Evolutionary conservation across 306 rosid genomes (phyloP).

Genomic region (Abrus precatorius): DNA sequence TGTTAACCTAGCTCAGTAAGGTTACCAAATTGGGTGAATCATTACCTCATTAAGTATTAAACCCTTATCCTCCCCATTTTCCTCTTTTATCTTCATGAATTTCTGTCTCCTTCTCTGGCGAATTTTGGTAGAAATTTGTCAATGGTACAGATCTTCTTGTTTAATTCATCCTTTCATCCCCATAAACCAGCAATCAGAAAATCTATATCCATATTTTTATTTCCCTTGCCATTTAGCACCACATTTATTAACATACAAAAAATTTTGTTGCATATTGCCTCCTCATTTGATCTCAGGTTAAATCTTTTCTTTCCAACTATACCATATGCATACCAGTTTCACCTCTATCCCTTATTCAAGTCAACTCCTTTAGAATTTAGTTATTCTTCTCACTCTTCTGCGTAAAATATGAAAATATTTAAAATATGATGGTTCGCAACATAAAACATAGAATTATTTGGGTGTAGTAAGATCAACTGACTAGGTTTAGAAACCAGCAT

Average conservation of each 20-base stretch:
- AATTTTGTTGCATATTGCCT: background rate
- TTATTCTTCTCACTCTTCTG: background rate
- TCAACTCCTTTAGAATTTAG: background rate
- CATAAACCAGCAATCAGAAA: background rate
- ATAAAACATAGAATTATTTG: background rate
- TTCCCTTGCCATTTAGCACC: background rate
- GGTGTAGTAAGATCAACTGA: conserved; percentile 1
- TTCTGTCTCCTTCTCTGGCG: background rate
- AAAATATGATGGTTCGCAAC: background rate
- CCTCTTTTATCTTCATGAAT: conserved; percentile 10
- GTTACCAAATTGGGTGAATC: conserved; percentile 16
- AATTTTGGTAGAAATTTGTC: conserved; percentile 10
- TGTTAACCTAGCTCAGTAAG: conserved; percentile 14
- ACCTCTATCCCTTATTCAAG: background rate
- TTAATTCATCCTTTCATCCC: background rate
- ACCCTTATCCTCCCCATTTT: background rate
- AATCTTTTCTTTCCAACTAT: background rate
- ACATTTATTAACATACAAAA: too few species aligned
- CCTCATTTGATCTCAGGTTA: background rate
- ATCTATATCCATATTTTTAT: background rate
- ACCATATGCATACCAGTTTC: background rate
- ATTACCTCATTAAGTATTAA: background rate
- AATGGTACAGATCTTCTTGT: background rate
- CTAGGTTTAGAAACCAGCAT: background rate
- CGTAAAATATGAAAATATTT: background rate